These are phyloP conservation scores for Cyclotella atomus DNA, from an alignment of 108 stramenopile genomes.

Conservation along the genomic window DNA sequence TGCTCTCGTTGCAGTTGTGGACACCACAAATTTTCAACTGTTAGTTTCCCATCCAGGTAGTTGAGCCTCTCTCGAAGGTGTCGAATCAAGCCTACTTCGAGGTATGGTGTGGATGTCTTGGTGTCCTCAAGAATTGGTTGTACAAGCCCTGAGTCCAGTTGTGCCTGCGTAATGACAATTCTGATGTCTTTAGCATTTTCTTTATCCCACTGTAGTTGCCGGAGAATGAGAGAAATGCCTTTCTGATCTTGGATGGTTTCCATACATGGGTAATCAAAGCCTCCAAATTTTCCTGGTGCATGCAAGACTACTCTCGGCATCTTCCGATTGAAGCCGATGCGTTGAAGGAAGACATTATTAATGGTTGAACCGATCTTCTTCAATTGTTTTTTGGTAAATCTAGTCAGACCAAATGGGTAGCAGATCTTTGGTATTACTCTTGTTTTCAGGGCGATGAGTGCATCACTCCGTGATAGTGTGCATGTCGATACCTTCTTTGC, in stretches of 20 bases:
- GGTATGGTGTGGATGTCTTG: neutral
- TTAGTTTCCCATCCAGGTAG: neutral
- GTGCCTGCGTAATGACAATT: neutral
- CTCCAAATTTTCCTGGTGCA: constrained; percentile 5
- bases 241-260: neutral
- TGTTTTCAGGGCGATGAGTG: neutral
- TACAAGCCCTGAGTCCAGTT: constrained; percentile 8
- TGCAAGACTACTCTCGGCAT: neutral
- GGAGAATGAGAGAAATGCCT: neutral
- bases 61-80: neutral
- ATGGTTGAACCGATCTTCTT: neutral
- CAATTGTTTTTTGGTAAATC: constrained; percentile 1
- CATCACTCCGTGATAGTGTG: neutral
- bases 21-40: constrained; percentile 8
- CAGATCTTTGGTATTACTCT: neutral
- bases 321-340: neutral
- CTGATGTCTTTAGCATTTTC: neutral
- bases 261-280: neutral
- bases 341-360: neutral
- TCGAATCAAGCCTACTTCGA: neutral
- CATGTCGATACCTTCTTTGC: too few species aligned
- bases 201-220: neutral
- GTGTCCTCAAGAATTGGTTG: constrained; percentile 13
- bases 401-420: neutral
- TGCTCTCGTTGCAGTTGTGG: constrained; percentile 3